These are phyloP conservation scores for Zizania latifolia DNA, from an alignment of 176 grass and related monocot species.

Conservation along the genomic window DNA sequence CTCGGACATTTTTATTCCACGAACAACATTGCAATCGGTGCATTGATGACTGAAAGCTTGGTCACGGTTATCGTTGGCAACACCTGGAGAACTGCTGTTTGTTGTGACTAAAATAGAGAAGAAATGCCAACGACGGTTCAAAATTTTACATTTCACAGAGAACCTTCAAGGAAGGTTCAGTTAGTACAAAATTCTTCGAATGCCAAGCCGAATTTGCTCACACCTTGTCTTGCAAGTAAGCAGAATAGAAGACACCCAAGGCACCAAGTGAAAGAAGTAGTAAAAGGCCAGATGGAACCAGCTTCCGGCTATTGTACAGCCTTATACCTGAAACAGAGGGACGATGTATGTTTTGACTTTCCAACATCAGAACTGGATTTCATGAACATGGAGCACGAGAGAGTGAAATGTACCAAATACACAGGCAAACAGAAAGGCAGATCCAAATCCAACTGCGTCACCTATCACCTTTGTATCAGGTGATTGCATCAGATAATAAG, in stretches of 20 bases:
- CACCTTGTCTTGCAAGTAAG: constrained; percentile 78
- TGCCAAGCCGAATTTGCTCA: constrained; percentile 27
- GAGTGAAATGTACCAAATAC: constrained; percentile 49
- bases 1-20: background rate
- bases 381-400: background rate
- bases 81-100: background rate
- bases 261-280: constrained; percentile 61
- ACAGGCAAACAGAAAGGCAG: constrained; percentile 73
- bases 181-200: constrained; percentile 15
- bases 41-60: background rate
- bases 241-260: constrained; percentile 68
- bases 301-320: constrained; percentile 62
- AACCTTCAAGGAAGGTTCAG: constrained; percentile 33
- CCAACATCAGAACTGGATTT: background rate
- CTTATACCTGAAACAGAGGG: constrained; percentile 59
- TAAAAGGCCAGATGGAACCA: constrained; percentile 79
- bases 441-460: constrained; percentile 74
- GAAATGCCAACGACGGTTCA: background rate
- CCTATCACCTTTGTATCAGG: constrained; percentile 63
- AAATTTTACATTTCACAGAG: constrained; percentile 16
- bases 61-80: background rate
- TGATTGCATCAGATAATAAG: constrained; percentile 90
- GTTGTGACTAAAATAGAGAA: background rate
- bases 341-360: background rate
- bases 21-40: background rate